Evolutionary conservation across 441 rosid species (phyloP).

Genomic region (Euphorbia celastroides): DNA sequence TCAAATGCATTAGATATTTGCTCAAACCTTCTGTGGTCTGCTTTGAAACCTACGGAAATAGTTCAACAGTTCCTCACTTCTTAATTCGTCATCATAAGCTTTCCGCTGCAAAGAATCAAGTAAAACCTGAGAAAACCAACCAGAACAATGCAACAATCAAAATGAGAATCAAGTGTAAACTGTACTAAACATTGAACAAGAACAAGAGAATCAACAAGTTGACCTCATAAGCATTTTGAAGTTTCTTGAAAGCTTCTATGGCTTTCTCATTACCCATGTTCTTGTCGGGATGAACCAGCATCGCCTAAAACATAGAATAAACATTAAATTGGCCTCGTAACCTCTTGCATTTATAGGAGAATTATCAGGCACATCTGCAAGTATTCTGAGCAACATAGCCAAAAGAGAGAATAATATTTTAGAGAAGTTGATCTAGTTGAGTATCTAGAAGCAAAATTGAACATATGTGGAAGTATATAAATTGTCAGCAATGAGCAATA

Average conservation of each 20-base stretch:
- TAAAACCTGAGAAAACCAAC: conserved; percentile 41
- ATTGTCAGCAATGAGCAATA: not conserved
- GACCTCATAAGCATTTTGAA: conserved; percentile 98
- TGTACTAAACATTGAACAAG: not conserved
- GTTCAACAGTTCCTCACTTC: conserved; percentile 78
- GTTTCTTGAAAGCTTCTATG: conserved; percentile 96
- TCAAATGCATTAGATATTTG: conserved; percentile 6
- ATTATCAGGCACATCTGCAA: conserved; percentile 12
- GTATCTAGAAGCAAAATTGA: conserved; percentile 1
- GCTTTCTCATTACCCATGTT: conserved; percentile 98
- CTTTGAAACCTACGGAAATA: conserved; percentile 69
- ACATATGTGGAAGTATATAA: not conserved
- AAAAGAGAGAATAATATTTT: not conserved
- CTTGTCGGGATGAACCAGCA: conserved; percentile 99
- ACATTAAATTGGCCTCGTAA: no score
- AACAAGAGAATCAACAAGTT: conserved; percentile 15
- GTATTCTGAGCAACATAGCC: not conserved
- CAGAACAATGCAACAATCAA: conserved; percentile 4
- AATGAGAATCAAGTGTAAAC: conserved; percentile 3
- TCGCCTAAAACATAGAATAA: conserved; percentile 49
- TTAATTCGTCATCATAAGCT: conserved; percentile 79
- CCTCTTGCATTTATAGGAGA: conserved; percentile 4
- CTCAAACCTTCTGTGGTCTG: conserved; percentile 64
- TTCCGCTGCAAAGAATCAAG: conserved; percentile 78
- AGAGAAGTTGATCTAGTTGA: conserved; percentile 1